phyloP scores from a whole-genome alignment of 2,329 filamentous ascomycete species.

The Fusarium graminum region DNA sequence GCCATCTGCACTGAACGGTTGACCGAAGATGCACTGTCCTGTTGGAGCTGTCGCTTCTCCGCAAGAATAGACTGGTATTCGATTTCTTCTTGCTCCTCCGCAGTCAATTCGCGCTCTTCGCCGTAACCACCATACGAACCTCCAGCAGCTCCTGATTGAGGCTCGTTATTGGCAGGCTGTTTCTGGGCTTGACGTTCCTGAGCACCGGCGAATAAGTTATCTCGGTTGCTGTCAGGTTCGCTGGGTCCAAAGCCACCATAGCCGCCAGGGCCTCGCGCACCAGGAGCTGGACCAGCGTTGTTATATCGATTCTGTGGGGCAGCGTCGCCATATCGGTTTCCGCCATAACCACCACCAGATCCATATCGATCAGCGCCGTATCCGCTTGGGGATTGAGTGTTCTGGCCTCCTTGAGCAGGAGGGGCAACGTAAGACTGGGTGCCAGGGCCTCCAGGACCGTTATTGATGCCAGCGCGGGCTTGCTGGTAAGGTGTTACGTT shows the following conservation, averaged over 20 bases:
- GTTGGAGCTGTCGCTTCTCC: constrained; percentile 76
- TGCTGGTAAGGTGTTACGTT: constrained; percentile 62
- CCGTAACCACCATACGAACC: constrained; percentile 68
- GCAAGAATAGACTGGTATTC: constrained; percentile 73
- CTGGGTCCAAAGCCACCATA: constrained; percentile 71
- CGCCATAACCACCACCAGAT: constrained; percentile 62
- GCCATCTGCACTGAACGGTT: constrained; percentile 58
- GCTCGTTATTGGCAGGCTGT: constrained; percentile 43
- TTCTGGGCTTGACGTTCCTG: constrained; percentile 62
- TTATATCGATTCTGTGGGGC: constrained; percentile 69
- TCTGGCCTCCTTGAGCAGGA: constrained; percentile 40
- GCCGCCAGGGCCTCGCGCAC: constrained; percentile 65
- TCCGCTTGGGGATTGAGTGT: constrained; percentile 53
- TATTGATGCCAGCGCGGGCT: constrained; percentile 55
- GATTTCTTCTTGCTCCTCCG: constrained; percentile 80
- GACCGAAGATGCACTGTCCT: constrained; percentile 70
- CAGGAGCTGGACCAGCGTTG: constrained; percentile 51
- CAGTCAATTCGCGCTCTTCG: constrained; percentile 82
- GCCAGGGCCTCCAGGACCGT: constrained; percentile 53
- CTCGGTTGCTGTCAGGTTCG: constrained; percentile 66
- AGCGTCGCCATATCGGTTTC: constrained; percentile 65
- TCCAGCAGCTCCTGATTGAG: constrained; percentile 45
- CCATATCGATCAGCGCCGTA: constrained; percentile 69
- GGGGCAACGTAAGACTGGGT: constrained; percentile 44
- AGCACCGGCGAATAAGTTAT: constrained; percentile 73